Conservation (phyloP, 371 early-diverging fungal species). For the Mucor sp. region DNA sequence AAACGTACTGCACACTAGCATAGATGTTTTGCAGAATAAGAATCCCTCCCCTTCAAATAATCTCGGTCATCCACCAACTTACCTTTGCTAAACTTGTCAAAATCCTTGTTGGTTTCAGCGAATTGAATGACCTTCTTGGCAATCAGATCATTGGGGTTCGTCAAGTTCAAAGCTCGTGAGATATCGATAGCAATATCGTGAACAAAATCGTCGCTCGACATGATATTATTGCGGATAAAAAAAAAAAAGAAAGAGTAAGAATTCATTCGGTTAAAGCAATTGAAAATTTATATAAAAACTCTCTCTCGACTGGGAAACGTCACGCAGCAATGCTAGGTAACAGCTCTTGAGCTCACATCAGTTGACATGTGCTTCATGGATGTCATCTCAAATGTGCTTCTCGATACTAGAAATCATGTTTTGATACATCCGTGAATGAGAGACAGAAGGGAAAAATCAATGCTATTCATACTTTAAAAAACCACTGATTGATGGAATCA, state of each 20-base stretch:
- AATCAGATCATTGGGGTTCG: conserved; percentile 62
- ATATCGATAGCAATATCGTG: conserved; percentile 63
- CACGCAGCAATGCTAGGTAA: background rate
- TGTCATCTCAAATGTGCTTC: background rate
- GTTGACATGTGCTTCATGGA: background rate
- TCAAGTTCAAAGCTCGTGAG: conserved; percentile 59
- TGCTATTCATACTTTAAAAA: too few relatives aligned
- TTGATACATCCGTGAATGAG: too few relatives aligned
- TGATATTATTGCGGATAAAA: conserved; percentile 6
- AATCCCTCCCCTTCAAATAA: background rate
- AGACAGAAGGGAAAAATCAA: too few relatives aligned
- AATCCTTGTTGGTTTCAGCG: conserved; percentile 54
- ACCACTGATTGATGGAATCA: too few relatives aligned
- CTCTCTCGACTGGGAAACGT: background rate
- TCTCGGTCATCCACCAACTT: background rate
- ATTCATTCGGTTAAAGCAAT: background rate
- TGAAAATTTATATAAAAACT: background rate
- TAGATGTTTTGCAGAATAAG: background rate
- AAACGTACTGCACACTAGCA: conserved; percentile 59
- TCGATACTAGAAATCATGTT: too few relatives aligned
- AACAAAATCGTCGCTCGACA: conserved; percentile 45
- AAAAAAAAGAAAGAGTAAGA: background rate
- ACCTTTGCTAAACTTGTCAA: conserved; percentile 55
- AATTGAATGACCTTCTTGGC: conserved; percentile 64
- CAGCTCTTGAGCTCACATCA: background rate